These are phyloP conservation scores for Leccinum variicolor DNA, from an alignment of 768 basidiomycete genomes.

Conservation along the genomic window DNA sequence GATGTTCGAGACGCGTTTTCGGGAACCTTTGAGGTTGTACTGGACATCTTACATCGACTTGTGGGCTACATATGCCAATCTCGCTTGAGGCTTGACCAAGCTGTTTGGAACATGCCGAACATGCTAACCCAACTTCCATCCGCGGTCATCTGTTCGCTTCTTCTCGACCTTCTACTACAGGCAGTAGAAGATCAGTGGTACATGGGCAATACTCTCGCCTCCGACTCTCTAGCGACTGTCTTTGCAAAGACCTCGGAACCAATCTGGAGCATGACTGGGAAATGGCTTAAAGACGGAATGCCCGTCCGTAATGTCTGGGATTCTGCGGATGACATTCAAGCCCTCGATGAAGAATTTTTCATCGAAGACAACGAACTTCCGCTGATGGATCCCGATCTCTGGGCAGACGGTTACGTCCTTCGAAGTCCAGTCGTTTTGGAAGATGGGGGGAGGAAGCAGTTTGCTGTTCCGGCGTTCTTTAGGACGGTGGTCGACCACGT, in stretches of 20 bases:
- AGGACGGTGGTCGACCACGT: constrained; percentile 55
- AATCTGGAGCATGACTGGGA: constrained; percentile 67
- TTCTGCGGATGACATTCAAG: constrained; percentile 12
- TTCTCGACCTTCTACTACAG: constrained; percentile 64
- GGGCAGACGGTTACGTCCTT: constrained; percentile 68
- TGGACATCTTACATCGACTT: constrained; percentile 43
- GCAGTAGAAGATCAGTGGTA: constrained; percentile 56
- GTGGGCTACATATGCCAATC: constrained; percentile 30
- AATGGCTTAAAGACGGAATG: constrained; percentile 76
- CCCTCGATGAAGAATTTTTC: constrained; percentile 75
- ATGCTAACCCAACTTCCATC: constrained; percentile 43
- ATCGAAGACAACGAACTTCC: constrained; percentile 68
- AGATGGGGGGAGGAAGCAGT: constrained; percentile 24
- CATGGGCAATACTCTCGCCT: constrained; percentile 52
- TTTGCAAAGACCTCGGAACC: constrained; percentile 66
- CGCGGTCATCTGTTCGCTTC: constrained; percentile 49
- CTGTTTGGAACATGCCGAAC: constrained; percentile 40
- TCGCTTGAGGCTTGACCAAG: constrained; percentile 23
- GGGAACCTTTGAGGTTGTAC: constrained; percentile 53
- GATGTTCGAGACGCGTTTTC: constrained; percentile 54
- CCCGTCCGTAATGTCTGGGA: constrained; percentile 40
- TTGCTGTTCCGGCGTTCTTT: constrained; percentile 56
- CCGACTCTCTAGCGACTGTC: constrained; percentile 55
- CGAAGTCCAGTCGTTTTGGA: constrained; percentile 37
- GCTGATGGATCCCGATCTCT: constrained; percentile 71